phyloP scores from a whole-genome alignment of 495 filamentous ascomycete genomes.

The Neurospora sp. region DNA sequence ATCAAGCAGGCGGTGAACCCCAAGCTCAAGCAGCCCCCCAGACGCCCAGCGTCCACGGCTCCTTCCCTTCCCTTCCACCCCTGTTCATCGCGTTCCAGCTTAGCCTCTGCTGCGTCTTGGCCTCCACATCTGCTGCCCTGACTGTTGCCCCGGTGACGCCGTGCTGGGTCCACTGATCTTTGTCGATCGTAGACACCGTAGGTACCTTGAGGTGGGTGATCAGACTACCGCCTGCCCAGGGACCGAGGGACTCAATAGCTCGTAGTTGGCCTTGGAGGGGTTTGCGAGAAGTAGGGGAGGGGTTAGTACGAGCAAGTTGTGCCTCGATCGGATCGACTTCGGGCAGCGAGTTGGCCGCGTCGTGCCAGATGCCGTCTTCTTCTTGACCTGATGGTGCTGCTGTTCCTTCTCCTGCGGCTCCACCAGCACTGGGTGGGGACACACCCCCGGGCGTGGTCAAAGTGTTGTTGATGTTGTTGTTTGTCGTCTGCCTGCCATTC shows the following conservation, averaged over 20 bases:
- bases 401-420: not conserved
- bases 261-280: conserved; percentile 49
- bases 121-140: conserved; percentile 49
- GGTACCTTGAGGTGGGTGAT: conserved; percentile 67
- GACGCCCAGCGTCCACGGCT: conserved; percentile 66
- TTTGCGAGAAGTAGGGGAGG: not conserved
- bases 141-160: conserved; percentile 58
- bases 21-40: conserved; percentile 46
- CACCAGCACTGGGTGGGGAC: not conserved
- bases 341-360: conserved; percentile 35
- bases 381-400: conserved; percentile 1
- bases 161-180: conserved; percentile 72
- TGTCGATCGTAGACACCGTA: conserved; percentile 73
- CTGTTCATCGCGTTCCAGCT: conserved; percentile 46
- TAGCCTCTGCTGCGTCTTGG: conserved; percentile 45
- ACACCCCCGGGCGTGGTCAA: not conserved
- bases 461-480: not conserved
- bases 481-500: conserved; percentile 21
- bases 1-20: not conserved
- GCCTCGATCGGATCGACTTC: conserved; percentile 57
- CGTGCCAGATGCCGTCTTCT: conserved; percentile 24
- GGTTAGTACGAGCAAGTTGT: conserved; percentile 29
- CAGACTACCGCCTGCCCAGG: conserved; percentile 84
- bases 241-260: conserved; percentile 71
- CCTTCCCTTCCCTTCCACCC: conserved; percentile 37